Percentiles rank a stretch among this genome's conserved stretches.
These are phyloP conservation scores for Dothiorella sarmentorum DNA, from an alignment of 2,329 filamentous ascomycete genomes.

Conservation along the genomic window DNA sequence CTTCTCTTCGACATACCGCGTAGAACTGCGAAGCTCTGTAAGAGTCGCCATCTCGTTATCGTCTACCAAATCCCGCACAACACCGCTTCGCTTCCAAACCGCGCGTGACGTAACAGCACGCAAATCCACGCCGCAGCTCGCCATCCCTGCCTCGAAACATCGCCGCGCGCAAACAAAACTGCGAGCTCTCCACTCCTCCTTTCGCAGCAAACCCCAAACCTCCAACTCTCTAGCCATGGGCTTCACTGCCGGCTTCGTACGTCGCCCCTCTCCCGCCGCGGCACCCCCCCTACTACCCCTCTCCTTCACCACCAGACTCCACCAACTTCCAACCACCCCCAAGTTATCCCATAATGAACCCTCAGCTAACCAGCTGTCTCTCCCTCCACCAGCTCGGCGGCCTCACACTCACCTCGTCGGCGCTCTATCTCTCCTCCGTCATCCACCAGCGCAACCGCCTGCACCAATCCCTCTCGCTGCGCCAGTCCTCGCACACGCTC, in stretches of 20 bases:
- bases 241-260: conserved; percentile 52
- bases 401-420: conserved; percentile 48
- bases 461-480: conserved; percentile 44
- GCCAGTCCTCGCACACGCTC: conserved; percentile 45
- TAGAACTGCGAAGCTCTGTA: neutral
- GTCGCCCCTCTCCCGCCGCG: conserved; percentile 19
- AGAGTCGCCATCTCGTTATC: neutral
- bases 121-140: neutral
- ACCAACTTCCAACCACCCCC: neutral
- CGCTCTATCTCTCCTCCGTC: conserved; percentile 38
- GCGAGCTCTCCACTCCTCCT: neutral
- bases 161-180: neutral
- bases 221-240: conserved; percentile 39
- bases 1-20: neutral
- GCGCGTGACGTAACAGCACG: neutral
- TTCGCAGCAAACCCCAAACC: neutral
- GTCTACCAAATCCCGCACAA: neutral
- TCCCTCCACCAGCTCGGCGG: conserved; percentile 42
- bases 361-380: conserved; percentile 17
- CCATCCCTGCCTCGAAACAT: neutral
- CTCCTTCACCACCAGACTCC: neutral
- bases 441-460: conserved; percentile 47
- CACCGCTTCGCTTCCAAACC: neutral
- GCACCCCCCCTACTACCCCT: neutral
- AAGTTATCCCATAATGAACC: too few relatives aligned